These are phyloP conservation scores for Plasmopara muralis DNA, from an alignment of 352 stramenopile genomes.

Conservation along the genomic window DNA sequence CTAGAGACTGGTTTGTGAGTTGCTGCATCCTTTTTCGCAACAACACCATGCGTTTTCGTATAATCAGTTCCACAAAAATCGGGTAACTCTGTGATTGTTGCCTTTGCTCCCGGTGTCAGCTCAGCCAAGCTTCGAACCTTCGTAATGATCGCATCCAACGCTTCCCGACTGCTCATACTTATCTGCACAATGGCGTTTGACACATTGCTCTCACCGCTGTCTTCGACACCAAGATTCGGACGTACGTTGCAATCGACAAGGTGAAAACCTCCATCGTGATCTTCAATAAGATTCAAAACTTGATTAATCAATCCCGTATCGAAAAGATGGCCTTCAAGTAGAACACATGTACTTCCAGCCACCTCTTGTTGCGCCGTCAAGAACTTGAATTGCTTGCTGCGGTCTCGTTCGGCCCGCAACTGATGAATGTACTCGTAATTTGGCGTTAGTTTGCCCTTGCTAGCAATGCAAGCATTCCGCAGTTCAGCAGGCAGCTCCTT, in stretches of 20 bases:
- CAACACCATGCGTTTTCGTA: slow-evolving; percentile 49
- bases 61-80: slow-evolving; percentile 75
- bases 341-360: slow-evolving; percentile 70
- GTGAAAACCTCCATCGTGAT: slow-evolving; percentile 80
- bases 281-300: slow-evolving; percentile 91
- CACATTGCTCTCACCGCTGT: slow-evolving; percentile 23
- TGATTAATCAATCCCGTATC: slow-evolving; percentile 95
- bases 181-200: slow-evolving; percentile 79
- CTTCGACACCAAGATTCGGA: slow-evolving; percentile 52
- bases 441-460: slow-evolving; percentile 76
- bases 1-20: slow-evolving; percentile 43
- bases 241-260: slow-evolving; percentile 89
- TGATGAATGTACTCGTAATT: slow-evolving; percentile 91
- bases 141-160: slow-evolving; percentile 76
- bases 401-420: slow-evolving; percentile 81
- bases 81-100: slow-evolving; percentile 72
- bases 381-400: slow-evolving; percentile 59
- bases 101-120: slow-evolving; percentile 80
- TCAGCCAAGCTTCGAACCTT: slow-evolving; percentile 84
- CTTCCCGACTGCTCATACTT: slow-evolving; percentile 62
- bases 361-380: slow-evolving; percentile 63
- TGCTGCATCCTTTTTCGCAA: slow-evolving; percentile 52
- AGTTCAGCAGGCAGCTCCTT: slow-evolving; percentile 71
- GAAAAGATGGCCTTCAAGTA: slow-evolving; percentile 92
- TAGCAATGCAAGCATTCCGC: slow-evolving; percentile 87